These are phyloP conservation scores for Filosporella fistucella DNA, from an alignment of 495 filamentous ascomycete genomes.

Conservation along the genomic window DNA sequence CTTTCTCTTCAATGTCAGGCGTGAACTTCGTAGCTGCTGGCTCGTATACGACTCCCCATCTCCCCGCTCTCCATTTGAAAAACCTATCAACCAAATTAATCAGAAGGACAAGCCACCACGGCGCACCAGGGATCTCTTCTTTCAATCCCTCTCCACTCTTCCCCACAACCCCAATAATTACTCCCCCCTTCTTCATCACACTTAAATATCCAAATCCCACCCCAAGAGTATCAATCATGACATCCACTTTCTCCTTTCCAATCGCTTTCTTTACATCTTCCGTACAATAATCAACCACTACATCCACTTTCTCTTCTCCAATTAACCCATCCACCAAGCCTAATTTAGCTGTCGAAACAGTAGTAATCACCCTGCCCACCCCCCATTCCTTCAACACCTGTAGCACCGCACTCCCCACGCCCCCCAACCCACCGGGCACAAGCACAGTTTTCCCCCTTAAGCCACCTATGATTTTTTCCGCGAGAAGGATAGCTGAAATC, in stretches of 20 bases:
- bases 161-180: constrained; percentile 36
- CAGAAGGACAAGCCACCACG: constrained; percentile 27
- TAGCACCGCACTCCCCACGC: constrained; percentile 40
- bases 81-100: constrained; percentile 32
- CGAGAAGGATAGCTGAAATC: constrained; percentile 37
- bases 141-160: constrained; percentile 32
- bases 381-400: constrained; percentile 50
- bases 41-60: constrained; percentile 33
- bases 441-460: constrained; percentile 52
- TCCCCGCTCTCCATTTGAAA: constrained; percentile 23
- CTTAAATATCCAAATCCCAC: constrained; percentile 28
- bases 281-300: constrained; percentile 47
- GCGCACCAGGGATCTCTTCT: constrained; percentile 26
- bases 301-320: constrained; percentile 17
- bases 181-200: constrained; percentile 34
- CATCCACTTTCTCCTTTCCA: constrained; percentile 41
- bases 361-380: constrained; percentile 45
- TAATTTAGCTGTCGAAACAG: constrained; percentile 48
- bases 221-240: constrained; percentile 48
- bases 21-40: constrained; percentile 33
- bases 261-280: constrained; percentile 35
- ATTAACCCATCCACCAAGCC: constrained; percentile 36
- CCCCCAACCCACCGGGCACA: constrained; percentile 47
- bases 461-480: constrained; percentile 28
- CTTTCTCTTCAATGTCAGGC: constrained; percentile 36